A percentile compares a stretch with the other conserved stretches of the same genome.
These are phyloP conservation scores for Hyphodiscus sp. DNA, from an alignment of 2,329 filamentous ascomycete genomes.

Conservation along the genomic window DNA sequence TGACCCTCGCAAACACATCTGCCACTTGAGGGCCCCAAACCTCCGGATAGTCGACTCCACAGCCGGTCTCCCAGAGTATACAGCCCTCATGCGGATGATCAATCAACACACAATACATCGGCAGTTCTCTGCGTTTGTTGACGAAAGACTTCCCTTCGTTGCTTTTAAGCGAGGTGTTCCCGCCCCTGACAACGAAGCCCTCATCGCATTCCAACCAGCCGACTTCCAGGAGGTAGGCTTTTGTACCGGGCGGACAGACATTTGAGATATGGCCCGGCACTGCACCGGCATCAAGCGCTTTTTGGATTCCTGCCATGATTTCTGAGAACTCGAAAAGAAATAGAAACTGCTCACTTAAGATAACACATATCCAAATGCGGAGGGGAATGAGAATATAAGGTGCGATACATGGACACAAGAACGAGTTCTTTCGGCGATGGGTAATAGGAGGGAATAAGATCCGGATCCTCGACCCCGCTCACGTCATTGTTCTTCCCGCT, in stretches of 20 bases:
- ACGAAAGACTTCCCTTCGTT: conserved; percentile 17
- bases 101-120: conserved; percentile 23
- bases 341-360: neutral
- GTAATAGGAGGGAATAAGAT: neutral
- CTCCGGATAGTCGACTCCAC: conserved; percentile 20
- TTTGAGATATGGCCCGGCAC: conserved; percentile 21
- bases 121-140: conserved; percentile 22
- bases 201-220: conserved; percentile 41
- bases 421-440: neutral
- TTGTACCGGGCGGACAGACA: conserved; percentile 38
- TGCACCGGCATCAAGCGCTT: conserved; percentile 19
- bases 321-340: neutral
- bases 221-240: conserved; percentile 40
- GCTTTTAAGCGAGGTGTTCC: conserved; percentile 20
- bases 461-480: neutral
- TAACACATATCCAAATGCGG: neutral
- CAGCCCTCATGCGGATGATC: conserved; percentile 24
- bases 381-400: neutral
- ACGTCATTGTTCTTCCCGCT: neutral
- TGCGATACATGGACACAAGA: neutral
- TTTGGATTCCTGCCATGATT: conserved; percentile 21
- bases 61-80: conserved; percentile 25
- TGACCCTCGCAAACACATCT: conserved; percentile 34
- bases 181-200: conserved; percentile 31
- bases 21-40: conserved; percentile 31